Percentiles rank a stretch among this genome's conserved stretches.
phyloP scores from a whole-genome alignment of 2,329 filamentous ascomycete genomes.

The Verticillium albo-atrum region DNA sequence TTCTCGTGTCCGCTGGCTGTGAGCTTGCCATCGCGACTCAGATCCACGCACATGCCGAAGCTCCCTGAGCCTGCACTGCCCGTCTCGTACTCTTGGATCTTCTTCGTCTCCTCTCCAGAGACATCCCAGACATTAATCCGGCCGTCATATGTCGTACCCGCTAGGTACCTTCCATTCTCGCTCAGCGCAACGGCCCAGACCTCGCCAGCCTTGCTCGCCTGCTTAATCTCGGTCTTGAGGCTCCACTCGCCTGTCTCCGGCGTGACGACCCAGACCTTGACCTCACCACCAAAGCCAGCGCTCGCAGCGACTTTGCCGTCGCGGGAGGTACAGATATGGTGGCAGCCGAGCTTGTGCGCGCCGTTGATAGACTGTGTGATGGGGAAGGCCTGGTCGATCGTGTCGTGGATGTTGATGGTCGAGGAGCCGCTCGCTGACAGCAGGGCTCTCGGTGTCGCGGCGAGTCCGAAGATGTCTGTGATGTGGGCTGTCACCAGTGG shows the following conservation, averaged over 20 bases:
- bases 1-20: constrained; percentile 93
- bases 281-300: constrained; percentile 83
- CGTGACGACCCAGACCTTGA: constrained; percentile 73
- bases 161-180: constrained; percentile 76
- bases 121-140: constrained; percentile 86
- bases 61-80: constrained; percentile 65
- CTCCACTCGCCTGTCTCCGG: constrained; percentile 53
- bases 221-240: constrained; percentile 39
- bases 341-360: constrained; percentile 84
- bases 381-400: constrained; percentile 65
- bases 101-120: constrained; percentile 47
- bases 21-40: constrained; percentile 74
- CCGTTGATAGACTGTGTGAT: constrained; percentile 73
- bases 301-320: constrained; percentile 72
- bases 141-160: constrained; percentile 84
- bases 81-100: constrained; percentile 82
- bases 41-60: constrained; percentile 84
- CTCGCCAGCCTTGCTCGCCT: constrained; percentile 58
- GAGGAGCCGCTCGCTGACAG: constrained; percentile 84
- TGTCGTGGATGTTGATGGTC: constrained; percentile 75
- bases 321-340: constrained; percentile 72
- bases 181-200: constrained; percentile 87
- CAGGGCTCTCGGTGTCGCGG: constrained; percentile 67
- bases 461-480: constrained; percentile 80
- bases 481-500: constrained; percentile 58